Percentiles rank a stretch among this genome's conserved stretches.
Evolutionary conservation across 2,329 filamentous ascomycete genomes (phyloP).

Genomic region (Lojkania enalia): DNA sequence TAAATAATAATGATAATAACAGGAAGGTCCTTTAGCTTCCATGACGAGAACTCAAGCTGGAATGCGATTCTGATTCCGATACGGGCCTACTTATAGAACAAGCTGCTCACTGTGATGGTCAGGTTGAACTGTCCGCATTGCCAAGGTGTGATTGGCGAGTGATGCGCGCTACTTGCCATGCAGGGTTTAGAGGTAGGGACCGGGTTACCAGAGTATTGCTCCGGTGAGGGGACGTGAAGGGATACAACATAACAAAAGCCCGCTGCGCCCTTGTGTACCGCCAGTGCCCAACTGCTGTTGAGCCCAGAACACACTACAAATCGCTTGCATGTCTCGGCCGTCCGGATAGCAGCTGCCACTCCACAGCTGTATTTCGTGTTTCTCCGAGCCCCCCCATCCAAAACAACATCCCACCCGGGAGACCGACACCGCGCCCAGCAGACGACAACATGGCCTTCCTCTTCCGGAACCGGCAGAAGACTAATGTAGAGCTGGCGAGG

Average conservation of each 20-base stretch:
- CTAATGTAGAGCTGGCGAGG: constrained; percentile 63
- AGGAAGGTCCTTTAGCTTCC: no score
- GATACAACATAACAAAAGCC: constrained; percentile 27
- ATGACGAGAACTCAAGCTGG: no score
- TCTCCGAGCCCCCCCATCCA: constrained; percentile 22
- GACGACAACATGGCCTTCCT: constrained; percentile 66
- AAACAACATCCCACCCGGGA: constrained; percentile 19
- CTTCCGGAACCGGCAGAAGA: constrained; percentile 66
- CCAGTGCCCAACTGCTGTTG: not conserved
- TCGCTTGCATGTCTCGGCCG: constrained; percentile 34
- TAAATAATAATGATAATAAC: no score
- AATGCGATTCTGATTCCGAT: no score
- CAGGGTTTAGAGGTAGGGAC: no score
- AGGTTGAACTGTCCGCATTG: no score
- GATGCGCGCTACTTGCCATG: no score
- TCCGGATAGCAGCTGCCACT: constrained; percentile 38
- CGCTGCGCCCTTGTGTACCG: constrained; percentile 12
- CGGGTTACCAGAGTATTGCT: no score
- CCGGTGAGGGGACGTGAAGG: no score
- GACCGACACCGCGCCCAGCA: constrained; percentile 10
- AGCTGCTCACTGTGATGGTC: no score
- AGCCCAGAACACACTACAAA: constrained; percentile 1
- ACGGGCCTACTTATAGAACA: no score
- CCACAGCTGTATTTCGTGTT: constrained; percentile 28
- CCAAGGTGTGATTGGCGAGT: no score